A percentile compares a stretch with the other conserved stretches of the same genome.
These are phyloP conservation scores for Colletotrichum phormii DNA, from an alignment of 2,329 filamentous ascomycete genomes.

Conservation along the genomic window DNA sequence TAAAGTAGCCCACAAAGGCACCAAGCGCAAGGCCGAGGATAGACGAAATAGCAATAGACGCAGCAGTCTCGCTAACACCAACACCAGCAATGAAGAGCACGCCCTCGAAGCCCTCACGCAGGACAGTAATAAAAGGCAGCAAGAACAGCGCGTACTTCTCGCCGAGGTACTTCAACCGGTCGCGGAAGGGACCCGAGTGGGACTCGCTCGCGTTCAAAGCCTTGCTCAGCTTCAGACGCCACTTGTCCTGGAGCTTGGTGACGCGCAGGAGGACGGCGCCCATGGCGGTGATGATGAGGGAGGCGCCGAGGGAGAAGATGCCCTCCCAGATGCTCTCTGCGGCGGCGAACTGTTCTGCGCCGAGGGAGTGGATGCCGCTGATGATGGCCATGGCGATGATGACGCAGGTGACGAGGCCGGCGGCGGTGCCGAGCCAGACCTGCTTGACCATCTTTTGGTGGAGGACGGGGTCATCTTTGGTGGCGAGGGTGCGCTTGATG, in stretches of 20 bases:
- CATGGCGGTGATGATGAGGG: slow-evolving; percentile 73
- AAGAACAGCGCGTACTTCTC: slow-evolving; percentile 84
- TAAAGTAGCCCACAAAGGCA: slow-evolving; percentile 70
- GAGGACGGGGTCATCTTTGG: slow-evolving; percentile 60
- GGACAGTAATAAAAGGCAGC: slow-evolving; percentile 81
- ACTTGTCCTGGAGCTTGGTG: slow-evolving; percentile 75
- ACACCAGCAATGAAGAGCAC: slow-evolving; percentile 86
- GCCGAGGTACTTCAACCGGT: slow-evolving; percentile 40
- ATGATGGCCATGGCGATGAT: slow-evolving; percentile 38
- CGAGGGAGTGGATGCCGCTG: slow-evolving; percentile 61
- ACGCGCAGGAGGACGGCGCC: slow-evolving; percentile 74
- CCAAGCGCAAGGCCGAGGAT: slow-evolving; percentile 75
- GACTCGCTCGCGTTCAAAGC: slow-evolving; percentile 51
- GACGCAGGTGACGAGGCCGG: slow-evolving; percentile 36
- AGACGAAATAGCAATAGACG: slow-evolving; percentile 77
- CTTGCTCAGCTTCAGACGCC: slow-evolving; percentile 72
- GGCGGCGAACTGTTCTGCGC: slow-evolving; percentile 65
- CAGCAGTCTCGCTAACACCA: slow-evolving; percentile 74
- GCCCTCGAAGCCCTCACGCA: slow-evolving; percentile 81
- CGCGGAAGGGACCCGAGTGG: slow-evolving; percentile 18
- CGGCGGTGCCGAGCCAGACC: slow-evolving; percentile 65
- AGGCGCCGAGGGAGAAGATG: slow-evolving; percentile 69
- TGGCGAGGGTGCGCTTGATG: slow-evolving; percentile 71
- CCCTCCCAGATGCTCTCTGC: slow-evolving; percentile 77
- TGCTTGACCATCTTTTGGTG: slow-evolving; percentile 68